These are phyloP conservation scores for Trichosporon sp. DNA, from an alignment of 1,284 basidiomycete species.

Conservation along the genomic window DNA sequence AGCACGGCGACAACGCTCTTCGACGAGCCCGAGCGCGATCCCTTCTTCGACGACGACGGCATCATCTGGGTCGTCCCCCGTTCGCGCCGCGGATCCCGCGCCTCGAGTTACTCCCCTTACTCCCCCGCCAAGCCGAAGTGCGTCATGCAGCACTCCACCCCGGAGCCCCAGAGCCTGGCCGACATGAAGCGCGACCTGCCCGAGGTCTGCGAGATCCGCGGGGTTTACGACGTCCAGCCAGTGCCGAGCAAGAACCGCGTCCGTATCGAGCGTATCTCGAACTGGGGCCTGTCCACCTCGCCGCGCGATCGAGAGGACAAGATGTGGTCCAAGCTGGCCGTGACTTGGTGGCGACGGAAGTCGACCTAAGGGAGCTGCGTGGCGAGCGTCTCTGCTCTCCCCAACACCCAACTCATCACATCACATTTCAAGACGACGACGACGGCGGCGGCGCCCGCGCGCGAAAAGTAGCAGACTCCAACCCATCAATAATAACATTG, in stretches of 20 bases:
- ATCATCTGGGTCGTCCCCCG: slow-evolving; percentile 15
- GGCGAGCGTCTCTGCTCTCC: neutral
- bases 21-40: neutral
- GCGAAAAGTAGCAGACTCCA: neutral
- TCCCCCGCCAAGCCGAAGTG: neutral
- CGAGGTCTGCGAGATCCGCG: neutral
- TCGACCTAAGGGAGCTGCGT: neutral
- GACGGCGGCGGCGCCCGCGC: too few species aligned
- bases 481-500: neutral
- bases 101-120: neutral
- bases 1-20: slow-evolving; percentile 10
- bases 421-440: too few species aligned
- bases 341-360: neutral
- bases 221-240: neutral
- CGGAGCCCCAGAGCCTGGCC: neutral
- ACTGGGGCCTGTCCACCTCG: neutral
- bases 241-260: neutral
- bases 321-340: neutral
- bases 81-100: slow-evolving; percentile 1
- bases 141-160: neutral
- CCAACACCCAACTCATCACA: too few species aligned
- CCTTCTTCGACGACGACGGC: slow-evolving; percentile 9
- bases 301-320: neutral
- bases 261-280: slow-evolving; percentile 9
- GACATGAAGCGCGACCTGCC: slow-evolving; percentile 1